These are phyloP conservation scores for Torulaspora indica DNA, from an alignment of 805 yeast species.

Conservation along the genomic window DNA sequence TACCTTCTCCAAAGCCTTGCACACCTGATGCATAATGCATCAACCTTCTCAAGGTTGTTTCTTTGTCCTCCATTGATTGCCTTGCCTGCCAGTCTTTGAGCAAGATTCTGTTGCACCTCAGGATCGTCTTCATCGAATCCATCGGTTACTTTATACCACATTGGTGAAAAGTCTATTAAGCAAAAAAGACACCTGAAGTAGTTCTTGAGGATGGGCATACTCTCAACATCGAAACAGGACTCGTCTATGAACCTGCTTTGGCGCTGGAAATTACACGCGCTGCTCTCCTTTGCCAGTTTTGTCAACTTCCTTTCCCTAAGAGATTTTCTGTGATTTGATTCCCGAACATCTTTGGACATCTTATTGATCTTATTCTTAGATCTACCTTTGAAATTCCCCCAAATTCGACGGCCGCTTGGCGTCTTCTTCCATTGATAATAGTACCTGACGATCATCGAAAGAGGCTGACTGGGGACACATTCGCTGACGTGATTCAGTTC, in stretches of 20 bases:
- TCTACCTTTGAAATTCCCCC: slow-evolving; percentile 80
- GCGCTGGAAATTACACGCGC: slow-evolving; percentile 10
- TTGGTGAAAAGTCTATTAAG: slow-evolving; percentile 37
- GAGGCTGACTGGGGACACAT: slow-evolving; percentile 66
- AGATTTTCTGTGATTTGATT: slow-evolving; percentile 5
- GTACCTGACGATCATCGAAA: slow-evolving; percentile 76
- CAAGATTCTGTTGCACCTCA: slow-evolving; percentile 24
- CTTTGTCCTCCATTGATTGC: neutral
- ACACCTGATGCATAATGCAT: slow-evolving; percentile 78
- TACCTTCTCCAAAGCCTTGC: slow-evolving; percentile 89
- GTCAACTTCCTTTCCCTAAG: slow-evolving; percentile 15
- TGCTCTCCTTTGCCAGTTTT: slow-evolving; percentile 12
- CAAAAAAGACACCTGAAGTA: slow-evolving; percentile 70
- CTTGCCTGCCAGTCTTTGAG: slow-evolving; percentile 14
- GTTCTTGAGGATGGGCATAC: slow-evolving; percentile 40
- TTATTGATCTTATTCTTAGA: slow-evolving; percentile 47
- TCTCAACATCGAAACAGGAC: slow-evolving; percentile 57
- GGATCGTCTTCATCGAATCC: slow-evolving; percentile 30
- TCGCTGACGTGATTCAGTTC: slow-evolving; percentile 71
- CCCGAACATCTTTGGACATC: slow-evolving; percentile 19
- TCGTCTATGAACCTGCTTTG: slow-evolving; percentile 40
- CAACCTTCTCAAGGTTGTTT: slow-evolving; percentile 32
- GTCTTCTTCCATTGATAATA: slow-evolving; percentile 94
- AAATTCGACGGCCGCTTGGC: slow-evolving; percentile 61
- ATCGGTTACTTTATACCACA: slow-evolving; percentile 37